Base-by-base conservation (phyloP, 2,329 filamentous ascomycete species). In the Sordariomycetes sp. region DNA sequence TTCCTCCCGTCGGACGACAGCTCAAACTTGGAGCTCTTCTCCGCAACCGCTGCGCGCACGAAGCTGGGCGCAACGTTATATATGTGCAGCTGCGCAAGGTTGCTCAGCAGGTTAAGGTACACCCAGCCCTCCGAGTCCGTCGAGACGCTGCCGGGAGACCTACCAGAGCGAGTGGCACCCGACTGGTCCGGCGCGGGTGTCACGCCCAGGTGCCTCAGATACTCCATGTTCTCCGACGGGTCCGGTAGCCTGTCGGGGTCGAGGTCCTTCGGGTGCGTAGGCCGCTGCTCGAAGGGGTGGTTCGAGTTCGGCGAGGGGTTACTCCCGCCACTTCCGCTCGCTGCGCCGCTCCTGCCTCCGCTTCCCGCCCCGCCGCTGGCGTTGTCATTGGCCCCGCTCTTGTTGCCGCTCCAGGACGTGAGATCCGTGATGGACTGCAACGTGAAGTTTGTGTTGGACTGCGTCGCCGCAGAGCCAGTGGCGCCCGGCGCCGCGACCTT, bases 31-130 rank as follows among this genome's bases (percentile, higher is more conserved):
- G 79, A 78, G 63, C 88, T 92, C 62, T 84, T 80, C 54, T 87
- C 82, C 0, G 75, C 73, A 1, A 95, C 76, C 0, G 90, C 87
- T 39, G 80, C 80, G 59, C 87, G 84, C 45, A 94, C 83, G 63
- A 92, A 92, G 32, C 86, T 82, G 0, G 85, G 78, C 0, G 89
- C 90, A 1, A 95, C 89, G 59, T 90, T 91, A 62, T 94, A 78
- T 0, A 90, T 92, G 64, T 95, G 89, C 20, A 95, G 72, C 69
- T 95, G 89, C 0, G 90, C 89, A 74, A 95, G 79, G 64, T 86
- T 90, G 65, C 85, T 84, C 1, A 95, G 75, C 1, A 95, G 71
- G 62, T 94, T 94, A 7, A 94, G 72, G 63, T 91, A 92, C 0
- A 92, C 82, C 89, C 89, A 94, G 4, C 87, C 87, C 28, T 90